Conservation (phyloP, 2,329 filamentous ascomycete species). For the Orbilia brochopaga region DNA sequence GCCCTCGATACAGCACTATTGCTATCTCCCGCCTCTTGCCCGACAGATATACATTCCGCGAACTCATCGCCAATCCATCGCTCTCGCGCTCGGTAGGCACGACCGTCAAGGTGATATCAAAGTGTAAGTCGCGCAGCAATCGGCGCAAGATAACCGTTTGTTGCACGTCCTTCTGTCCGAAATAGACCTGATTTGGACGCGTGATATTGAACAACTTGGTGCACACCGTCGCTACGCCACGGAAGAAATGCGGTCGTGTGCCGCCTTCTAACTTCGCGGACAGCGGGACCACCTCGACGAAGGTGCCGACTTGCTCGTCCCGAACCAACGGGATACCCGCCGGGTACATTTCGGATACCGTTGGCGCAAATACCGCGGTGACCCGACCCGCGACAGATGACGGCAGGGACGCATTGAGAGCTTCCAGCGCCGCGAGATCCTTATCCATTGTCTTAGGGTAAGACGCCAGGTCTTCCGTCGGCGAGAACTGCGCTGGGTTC, state of each 20-base stretch:
- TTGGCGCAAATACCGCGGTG: conserved; percentile 83
- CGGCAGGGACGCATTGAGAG: conserved; percentile 72
- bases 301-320: conserved; percentile 78
- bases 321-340: conserved; percentile 66
- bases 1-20: conserved; percentile 71
- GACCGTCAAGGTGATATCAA: conserved; percentile 76
- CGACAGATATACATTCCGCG: conserved; percentile 91
- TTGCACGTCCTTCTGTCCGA: conserved; percentile 97
- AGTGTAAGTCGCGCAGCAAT: conserved; percentile 84
- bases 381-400: conserved; percentile 69
- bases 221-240: conserved; percentile 93
- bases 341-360: conserved; percentile 85
- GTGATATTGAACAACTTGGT: conserved; percentile 91
- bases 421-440: conserved; percentile 71
- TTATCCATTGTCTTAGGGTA: conserved; percentile 89
- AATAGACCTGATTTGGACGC: conserved; percentile 79
- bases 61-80: conserved; percentile 89
- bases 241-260: conserved; percentile 90
- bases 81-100: conserved; percentile 75
- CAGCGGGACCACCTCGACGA: conserved; percentile 87
- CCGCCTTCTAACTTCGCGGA: conserved; percentile 81
- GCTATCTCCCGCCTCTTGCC: conserved; percentile 73
- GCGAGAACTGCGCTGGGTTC: conserved; percentile 94
- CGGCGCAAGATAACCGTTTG: conserved; percentile 88
- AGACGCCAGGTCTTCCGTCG: conserved; percentile 81